Evolutionary conservation across 2,329 filamentous ascomycete genomes (phyloP), one percentile per base, ranked within the genome.

Genomic region (Ophiostoma triangulosporum): DNA sequence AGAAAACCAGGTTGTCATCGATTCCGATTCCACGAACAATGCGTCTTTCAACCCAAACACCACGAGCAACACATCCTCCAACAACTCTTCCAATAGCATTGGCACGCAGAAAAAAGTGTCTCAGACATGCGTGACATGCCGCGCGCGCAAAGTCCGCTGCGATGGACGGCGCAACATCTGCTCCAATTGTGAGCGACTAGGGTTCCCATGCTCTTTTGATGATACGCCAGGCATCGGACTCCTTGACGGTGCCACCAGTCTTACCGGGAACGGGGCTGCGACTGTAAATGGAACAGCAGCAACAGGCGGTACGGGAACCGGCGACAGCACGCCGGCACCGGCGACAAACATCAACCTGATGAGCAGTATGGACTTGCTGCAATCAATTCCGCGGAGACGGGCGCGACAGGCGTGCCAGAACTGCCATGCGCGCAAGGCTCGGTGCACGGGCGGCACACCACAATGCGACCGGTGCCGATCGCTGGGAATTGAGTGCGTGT

Each of bases 161-260:
- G 75, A 79, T 60, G 74, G 76, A 33, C 68, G 70, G 12, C 73
- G 73, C 38, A 69, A 73, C 50, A 65, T 75, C 55, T 80, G 77
- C 63, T 73, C 73, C 64, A 79, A 78, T 64, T 80, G 77, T 64
- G 74, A 78, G 57, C 73, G 77, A 20, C 70, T 80, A 45, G 75
- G 74, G 48, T 79, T 80, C 59, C 69, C 71, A 6, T 80, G 77
- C 62, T 76, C 76, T 7, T 80, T 78, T 60, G 74, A 77, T 55
- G 74, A 77, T 15, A 17, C 46, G 8, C 43, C 26, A 8, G 43
- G 26, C 26, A 9, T 46, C 9, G 43, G 43, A 2, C 8, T 46
- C 15, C 79, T 78, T 60, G 74, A 77, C 56, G 74, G 77, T 24
- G 17, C n/a, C 17, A 45, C 38, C n/a, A 15, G 29, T 52, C 66